Evolutionary conservation across 2,329 filamentous ascomycete genomes (phyloP), one percentile per base, ranked within the genome.

Genomic region (Trichoderma pleuroti): DNA sequence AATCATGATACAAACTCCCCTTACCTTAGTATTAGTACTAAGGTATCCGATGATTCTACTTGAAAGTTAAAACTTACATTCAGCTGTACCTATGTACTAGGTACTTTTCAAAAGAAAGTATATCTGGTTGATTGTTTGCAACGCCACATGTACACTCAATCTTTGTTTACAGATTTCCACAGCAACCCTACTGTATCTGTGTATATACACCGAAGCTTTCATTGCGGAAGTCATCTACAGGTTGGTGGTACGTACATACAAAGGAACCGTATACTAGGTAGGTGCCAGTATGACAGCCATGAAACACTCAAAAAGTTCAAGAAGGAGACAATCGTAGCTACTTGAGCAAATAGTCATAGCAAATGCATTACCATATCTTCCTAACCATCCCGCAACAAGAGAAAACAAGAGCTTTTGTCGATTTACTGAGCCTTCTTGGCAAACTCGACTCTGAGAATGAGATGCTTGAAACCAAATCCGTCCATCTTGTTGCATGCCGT

Each of bases 401-500:
- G 75, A 70, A 72, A 77, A 79, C 77, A 70, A 75, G 72, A 8
- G 21, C 34, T 42, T 59, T 42, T 54, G 42, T 57, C 39, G 28
- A 14, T 74, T 74, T 82, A 82, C 78, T 77, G 75, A 76, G 88
- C 86, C 84, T 91, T 91, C 86, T 95, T 96, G 75, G 93, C 92
- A 83, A 96, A 96, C 84, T 96, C 93, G 75, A 96, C 93, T 80
- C 92, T 88, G 78, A 96, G 83, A 81, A 96, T 96, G 77, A 96
- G 86, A 85, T 96, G 93, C 82, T 92, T 92, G 86, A 93, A 95
- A 84, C 93, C 93, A 76, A 87, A 98, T 78, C 96, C 96, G 83
- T 99, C 96, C 93, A 99, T 95, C 88, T 97, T 98, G 84, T 92
- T 91, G 85, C 93, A 97, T 52, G 96, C 96, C 85, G 92, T 93